Evolutionary conservation across 2,329 filamentous ascomycete genomes (phyloP), one percentile per base, ranked within the genome.

Genomic region (Piedraia hortae): DNA sequence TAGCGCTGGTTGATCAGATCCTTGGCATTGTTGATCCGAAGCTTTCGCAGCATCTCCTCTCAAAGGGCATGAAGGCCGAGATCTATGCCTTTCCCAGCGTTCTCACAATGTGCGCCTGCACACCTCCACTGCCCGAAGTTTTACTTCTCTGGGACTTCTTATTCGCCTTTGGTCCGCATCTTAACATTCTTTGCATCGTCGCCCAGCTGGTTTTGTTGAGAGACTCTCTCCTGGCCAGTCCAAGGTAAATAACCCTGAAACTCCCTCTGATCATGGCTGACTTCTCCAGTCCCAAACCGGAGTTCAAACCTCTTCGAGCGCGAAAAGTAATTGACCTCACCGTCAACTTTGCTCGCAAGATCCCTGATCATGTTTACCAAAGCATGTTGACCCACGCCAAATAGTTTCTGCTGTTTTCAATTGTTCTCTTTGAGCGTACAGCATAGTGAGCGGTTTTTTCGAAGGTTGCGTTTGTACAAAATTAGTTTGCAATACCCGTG

Each of bases 51-150:
- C 78, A 90, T 42, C 59, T 97, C 14, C 70, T 74, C 26, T 65
- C 67, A 24, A 88, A 90, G 45, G 73, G 73, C 7, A 64, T 97
- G 44, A 69, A 77, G 29, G 85, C 85, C 2, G 75, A 90, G 49
- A 72, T 97, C 24, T 97, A 93, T 42, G 85, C 82, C 2, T 97
- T 97, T 38, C 77, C 85, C 2, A 88, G 75, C 1, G 85, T 97
- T 0, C 53, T 93, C 31, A 97, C 85, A 0, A 59, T 97, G 22
- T 91, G 78, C 39, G 85, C 85, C 12, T 93, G 85, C 45, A 97
- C 85, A 9, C 85, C 85, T 9, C 85, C 85, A 2, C 47, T 97
- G 24, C 82, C 82, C 0, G 82, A 97, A 46, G 85, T 97, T 0
- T 48, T 97, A 24, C 63, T 73, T 30, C 57, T 97, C 2, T 97